phyloP scores from a whole-genome alignment of 176 grass and related monocot species.

The Pharus latifolius region DNA sequence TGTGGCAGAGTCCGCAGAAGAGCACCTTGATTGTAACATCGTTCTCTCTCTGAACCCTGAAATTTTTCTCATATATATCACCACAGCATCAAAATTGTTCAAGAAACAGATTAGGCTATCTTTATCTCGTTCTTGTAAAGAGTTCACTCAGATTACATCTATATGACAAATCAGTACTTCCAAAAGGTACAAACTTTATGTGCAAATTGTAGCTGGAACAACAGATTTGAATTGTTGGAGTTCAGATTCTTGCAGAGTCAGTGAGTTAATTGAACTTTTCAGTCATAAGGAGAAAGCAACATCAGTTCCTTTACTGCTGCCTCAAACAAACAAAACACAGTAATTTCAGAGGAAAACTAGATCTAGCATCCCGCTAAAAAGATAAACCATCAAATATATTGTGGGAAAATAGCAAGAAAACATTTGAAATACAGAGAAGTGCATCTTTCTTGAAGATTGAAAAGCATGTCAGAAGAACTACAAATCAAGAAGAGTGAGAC shows the following conservation, averaged over 20 bases:
- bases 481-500: conserved; percentile 12
- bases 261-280: background rate
- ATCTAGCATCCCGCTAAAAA: background rate
- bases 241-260: no score
- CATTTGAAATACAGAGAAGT: background rate
- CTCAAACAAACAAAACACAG: background rate
- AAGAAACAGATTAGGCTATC: no score
- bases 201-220: background rate
- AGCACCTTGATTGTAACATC: conserved; percentile 74
- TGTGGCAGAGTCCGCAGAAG: conserved; percentile 74
- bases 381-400: background rate
- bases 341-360: background rate
- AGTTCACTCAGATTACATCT: background rate
- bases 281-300: background rate
- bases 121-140: background rate
- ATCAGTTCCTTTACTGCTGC: background rate
- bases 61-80: background rate
- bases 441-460: background rate
- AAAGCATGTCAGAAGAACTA: background rate
- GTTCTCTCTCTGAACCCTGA: conserved; percentile 30
- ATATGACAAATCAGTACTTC: background rate
- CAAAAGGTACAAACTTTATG: background rate
- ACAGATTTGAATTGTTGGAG: background rate
- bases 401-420: background rate
- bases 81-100: no score